A percentile compares a stretch with the other conserved stretches of the same genome.
These are phyloP conservation scores for Colletotrichum lupini DNA, from an alignment of 2,329 filamentous ascomycete genomes.

Conservation along the genomic window DNA sequence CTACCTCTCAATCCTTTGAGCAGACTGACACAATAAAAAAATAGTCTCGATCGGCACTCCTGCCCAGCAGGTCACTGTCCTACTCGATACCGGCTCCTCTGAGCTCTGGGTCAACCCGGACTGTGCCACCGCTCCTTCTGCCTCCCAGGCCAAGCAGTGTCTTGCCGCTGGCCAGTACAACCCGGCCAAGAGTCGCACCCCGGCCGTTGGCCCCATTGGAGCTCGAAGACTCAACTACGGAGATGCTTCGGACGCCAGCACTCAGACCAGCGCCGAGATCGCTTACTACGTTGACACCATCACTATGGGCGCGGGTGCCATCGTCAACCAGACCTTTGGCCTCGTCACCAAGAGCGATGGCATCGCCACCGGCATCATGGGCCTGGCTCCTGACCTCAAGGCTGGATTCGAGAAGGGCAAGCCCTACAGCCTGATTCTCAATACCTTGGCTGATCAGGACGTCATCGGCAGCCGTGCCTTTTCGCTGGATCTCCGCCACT, in stretches of 20 bases:
- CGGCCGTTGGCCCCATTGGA: slow-evolving; percentile 50
- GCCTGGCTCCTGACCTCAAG: slow-evolving; percentile 56
- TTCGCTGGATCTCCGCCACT: slow-evolving; percentile 60
- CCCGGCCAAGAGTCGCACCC: slow-evolving; percentile 52
- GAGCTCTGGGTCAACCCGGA: slow-evolving; percentile 67
- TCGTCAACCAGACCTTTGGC: slow-evolving; percentile 62
- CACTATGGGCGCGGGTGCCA: slow-evolving; percentile 51
- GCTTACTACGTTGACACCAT: slow-evolving; percentile 59
- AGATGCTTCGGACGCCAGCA: slow-evolving; percentile 48
- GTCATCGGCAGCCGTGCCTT: slow-evolving; percentile 63
- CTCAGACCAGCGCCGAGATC: slow-evolving; percentile 52
- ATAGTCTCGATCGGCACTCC: slow-evolving; percentile 56
- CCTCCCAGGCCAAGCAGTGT: slow-evolving; percentile 51
- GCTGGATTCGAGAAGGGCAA: slow-evolving; percentile 48
- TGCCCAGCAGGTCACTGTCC: slow-evolving; percentile 55
- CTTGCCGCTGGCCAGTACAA: slow-evolving; percentile 55
- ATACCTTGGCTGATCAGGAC: slow-evolving; percentile 58
- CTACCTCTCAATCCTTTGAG: neutral
- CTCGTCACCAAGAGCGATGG: slow-evolving; percentile 56
- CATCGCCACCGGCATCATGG: slow-evolving; percentile 64
- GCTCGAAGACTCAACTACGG: slow-evolving; percentile 52
- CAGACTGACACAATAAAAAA: neutral
- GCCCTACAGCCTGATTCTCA: slow-evolving; percentile 66
- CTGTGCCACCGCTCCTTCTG: slow-evolving; percentile 52
- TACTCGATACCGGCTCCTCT: slow-evolving; percentile 64